Evolutionary conservation across 306 rosid genomes (phyloP).

Genomic region (Citrullus amarus): DNA sequence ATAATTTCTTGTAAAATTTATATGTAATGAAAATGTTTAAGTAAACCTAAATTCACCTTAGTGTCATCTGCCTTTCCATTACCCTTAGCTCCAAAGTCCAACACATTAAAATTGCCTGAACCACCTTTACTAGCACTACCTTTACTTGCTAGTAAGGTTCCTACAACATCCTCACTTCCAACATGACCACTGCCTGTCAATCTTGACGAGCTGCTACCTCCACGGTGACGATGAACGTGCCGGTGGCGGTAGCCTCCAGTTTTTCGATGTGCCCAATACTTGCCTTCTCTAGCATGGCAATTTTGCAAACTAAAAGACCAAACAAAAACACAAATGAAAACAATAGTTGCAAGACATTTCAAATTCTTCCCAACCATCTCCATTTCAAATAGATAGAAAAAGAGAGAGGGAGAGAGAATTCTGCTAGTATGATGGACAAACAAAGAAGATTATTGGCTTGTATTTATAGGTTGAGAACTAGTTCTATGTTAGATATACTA

Average conservation of each 20-base stretch:
- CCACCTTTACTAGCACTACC: conserved; percentile 27
- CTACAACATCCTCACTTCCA: conserved; percentile 16
- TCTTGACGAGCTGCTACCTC: neutral
- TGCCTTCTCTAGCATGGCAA: conserved; percentile 81
- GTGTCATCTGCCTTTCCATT: conserved; percentile 78
- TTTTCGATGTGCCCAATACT: conserved; percentile 63
- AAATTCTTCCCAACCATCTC: conserved; percentile 55
- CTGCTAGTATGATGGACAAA: neutral
- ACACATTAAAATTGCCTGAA: conserved; percentile 43
- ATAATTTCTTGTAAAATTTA: neutral
- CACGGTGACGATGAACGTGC: conserved; percentile 2
- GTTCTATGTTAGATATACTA: conserved; percentile 12
- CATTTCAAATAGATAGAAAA: neutral
- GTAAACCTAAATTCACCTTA: conserved; percentile 30
- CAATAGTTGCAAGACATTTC: conserved; percentile 37
- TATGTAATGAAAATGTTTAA: neutral
- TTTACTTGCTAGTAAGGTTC: conserved; percentile 25
- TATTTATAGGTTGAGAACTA: conserved; percentile 25
- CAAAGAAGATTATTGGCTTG: conserved; percentile 2
- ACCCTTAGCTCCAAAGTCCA: conserved; percentile 88
- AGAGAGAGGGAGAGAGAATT: neutral
- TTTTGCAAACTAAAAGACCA: conserved; percentile 63
- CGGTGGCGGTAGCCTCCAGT: conserved; percentile 12
- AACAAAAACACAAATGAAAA: conserved; percentile 38
- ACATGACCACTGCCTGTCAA: neutral